Conservation (phyloP, 1,284 basidiomycete species). For the Ustilago curta region DNA sequence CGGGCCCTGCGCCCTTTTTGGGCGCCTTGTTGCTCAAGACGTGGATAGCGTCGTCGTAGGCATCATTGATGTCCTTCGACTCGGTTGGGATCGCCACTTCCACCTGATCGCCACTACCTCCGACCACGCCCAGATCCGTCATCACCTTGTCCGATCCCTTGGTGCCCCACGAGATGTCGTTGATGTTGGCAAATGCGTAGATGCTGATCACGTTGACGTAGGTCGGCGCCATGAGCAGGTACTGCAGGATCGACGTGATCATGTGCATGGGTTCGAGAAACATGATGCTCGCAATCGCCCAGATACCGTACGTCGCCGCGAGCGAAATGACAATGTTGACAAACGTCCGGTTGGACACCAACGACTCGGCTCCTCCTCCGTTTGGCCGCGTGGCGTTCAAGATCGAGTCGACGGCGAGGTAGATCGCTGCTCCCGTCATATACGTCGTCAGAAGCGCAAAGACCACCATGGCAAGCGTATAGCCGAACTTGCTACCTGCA, state of each 20-base stretch:
- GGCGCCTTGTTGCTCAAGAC: constrained; percentile 59
- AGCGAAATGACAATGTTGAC: constrained; percentile 67
- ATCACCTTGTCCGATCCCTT: constrained; percentile 64
- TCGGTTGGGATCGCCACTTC: constrained; percentile 66
- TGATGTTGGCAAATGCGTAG: constrained; percentile 68
- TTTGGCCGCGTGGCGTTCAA: constrained; percentile 35
- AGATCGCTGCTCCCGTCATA: constrained; percentile 65
- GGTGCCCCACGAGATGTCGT: constrained; percentile 67
- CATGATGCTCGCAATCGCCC: constrained; percentile 62
- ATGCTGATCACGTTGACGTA: constrained; percentile 68
- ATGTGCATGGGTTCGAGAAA: constrained; percentile 68
- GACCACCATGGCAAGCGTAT: constrained; percentile 64
- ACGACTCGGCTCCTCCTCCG: constrained; percentile 32
- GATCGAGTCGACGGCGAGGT: constrained; percentile 59
- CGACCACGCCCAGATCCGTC: constrained; percentile 64
- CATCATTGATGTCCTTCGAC: constrained; percentile 63
- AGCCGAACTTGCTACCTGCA: constrained; percentile 62
- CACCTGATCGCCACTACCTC: constrained; percentile 40
- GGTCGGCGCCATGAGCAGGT: constrained; percentile 64
- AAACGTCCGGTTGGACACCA: constrained; percentile 59
- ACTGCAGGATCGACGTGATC: constrained; percentile 67
- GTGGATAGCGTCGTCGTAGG: constrained; percentile 67
- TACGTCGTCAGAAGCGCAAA: constrained; percentile 65
- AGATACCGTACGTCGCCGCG: constrained; percentile 66
- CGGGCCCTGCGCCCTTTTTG: constrained; percentile 22